phyloP scores from a whole-genome alignment of 257 asterid species.

The Buddleja alternifolia region DNA sequence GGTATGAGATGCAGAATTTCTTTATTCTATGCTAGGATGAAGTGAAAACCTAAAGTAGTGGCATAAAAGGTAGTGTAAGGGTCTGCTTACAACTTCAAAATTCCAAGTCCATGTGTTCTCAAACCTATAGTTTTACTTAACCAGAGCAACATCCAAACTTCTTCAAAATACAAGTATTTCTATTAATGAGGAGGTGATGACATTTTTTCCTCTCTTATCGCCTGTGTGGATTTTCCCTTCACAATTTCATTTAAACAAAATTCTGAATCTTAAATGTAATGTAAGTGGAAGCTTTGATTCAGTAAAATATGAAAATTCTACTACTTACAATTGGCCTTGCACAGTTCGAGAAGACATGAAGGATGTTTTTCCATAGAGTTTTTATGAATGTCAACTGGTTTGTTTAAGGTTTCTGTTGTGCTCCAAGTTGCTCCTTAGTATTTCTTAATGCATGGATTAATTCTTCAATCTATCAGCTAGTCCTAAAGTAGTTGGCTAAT shows the following conservation, averaged over 20 bases:
- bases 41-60: conserved; percentile 18
- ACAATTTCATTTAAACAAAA: neutral
- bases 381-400: neutral
- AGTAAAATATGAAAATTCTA: conserved; percentile 1
- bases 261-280: neutral
- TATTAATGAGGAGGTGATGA: neutral
- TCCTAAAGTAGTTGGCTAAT: conserved; percentile 33
- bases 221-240: conserved; percentile 5
- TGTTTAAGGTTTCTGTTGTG: neutral
- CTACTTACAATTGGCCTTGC: neutral
- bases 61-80: neutral
- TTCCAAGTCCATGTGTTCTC: neutral
- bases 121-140: conserved; percentile 5
- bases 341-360: neutral
- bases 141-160: neutral
- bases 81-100: neutral
- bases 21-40: conserved; percentile 22
- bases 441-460: conserved; percentile 19
- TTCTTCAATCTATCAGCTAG: conserved; percentile 9
- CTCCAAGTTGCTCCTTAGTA: conserved; percentile 8
- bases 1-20: conserved; percentile 14
- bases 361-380: neutral
- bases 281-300: neutral
- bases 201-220: neutral
- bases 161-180: neutral